A percentile compares a stretch with the other conserved stretches of the same genome.
Conservation (phyloP, 2,329 filamentous ascomycete species). For the Arthrobotrys entomopaga region DNA sequence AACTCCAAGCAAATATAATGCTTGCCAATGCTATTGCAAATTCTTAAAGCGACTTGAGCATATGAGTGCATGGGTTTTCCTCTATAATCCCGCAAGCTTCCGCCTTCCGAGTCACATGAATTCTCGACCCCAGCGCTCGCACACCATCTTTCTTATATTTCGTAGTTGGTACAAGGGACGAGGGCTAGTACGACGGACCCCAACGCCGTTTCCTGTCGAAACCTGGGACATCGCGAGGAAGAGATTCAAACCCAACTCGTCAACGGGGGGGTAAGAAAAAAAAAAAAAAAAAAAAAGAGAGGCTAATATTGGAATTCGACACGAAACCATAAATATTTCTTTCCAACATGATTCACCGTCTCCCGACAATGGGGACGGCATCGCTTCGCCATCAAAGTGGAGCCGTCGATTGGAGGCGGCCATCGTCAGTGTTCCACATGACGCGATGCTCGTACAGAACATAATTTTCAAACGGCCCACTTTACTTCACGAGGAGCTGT, state of each 20-base stretch:
- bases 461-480: conserved; percentile 19
- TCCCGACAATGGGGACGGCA: conserved; percentile 48
- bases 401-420: conserved; percentile 17
- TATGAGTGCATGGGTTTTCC: conserved; percentile 22
- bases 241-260: too few relatives aligned
- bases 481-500: conserved; percentile 16
- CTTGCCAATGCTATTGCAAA: conserved; percentile 18
- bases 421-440: conserved; percentile 48
- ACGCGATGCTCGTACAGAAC: conserved; percentile 48
- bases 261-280: conserved; percentile 5
- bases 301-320: too few relatives aligned
- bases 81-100: conserved; percentile 53
- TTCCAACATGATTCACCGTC: conserved; percentile 36
- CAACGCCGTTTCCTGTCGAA: conserved; percentile 17
- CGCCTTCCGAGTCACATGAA: conserved; percentile 52
- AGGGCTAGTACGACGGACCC: conserved; percentile 12
- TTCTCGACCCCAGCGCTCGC: conserved; percentile 19
- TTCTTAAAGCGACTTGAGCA: conserved; percentile 5
- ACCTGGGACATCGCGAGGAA: conserved; percentile 23
- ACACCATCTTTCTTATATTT: conserved; percentile 35
- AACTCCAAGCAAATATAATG: conserved; percentile 4
- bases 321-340: too few relatives aligned
- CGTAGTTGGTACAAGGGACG: conserved; percentile 12
- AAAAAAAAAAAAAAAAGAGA: not conserved
- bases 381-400: conserved; percentile 42